Evolutionary conservation across 371 early-diverging fungal species (phyloP).

Genomic region (Batkoa obscura): DNA sequence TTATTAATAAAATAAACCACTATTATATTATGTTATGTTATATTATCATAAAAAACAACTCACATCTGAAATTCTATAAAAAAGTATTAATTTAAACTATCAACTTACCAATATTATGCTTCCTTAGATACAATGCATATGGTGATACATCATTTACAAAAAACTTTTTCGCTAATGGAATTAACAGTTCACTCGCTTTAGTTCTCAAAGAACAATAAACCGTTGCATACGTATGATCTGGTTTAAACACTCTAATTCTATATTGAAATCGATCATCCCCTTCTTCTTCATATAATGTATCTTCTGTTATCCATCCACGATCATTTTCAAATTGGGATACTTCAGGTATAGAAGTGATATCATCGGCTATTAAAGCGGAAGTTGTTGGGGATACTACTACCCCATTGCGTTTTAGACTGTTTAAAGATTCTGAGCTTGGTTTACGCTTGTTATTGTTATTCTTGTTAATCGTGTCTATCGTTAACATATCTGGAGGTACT

Average conservation of each 20-base stretch:
- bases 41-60: not conserved
- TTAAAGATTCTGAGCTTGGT: not conserved
- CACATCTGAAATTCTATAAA: not conserved
- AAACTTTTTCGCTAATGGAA: slow-evolving; percentile 49
- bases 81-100: not conserved
- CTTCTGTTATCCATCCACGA: not conserved
- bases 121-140: slow-evolving; percentile 40
- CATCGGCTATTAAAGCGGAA: not conserved
- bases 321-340: not conserved
- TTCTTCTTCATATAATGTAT: not conserved
- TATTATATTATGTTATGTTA: too few species aligned
- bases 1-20: slow-evolving; percentile 9
- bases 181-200: slow-evolving; percentile 46
- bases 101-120: slow-evolving; percentile 27
- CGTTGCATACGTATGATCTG: slow-evolving; percentile 57
- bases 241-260: slow-evolving; percentile 38
- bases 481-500: not conserved
- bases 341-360: not conserved
- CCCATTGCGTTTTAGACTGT: not conserved
- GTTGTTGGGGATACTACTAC: slow-evolving; percentile 2
- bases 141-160: slow-evolving; percentile 49
- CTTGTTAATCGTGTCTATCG: not conserved
- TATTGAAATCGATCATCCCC: slow-evolving; percentile 11
- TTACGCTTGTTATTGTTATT: not conserved
- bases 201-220: slow-evolving; percentile 39